Evolutionary conservation across 2,329 filamentous ascomycete species (phyloP).

Genomic region (Knoxdaviesia capensis): DNA sequence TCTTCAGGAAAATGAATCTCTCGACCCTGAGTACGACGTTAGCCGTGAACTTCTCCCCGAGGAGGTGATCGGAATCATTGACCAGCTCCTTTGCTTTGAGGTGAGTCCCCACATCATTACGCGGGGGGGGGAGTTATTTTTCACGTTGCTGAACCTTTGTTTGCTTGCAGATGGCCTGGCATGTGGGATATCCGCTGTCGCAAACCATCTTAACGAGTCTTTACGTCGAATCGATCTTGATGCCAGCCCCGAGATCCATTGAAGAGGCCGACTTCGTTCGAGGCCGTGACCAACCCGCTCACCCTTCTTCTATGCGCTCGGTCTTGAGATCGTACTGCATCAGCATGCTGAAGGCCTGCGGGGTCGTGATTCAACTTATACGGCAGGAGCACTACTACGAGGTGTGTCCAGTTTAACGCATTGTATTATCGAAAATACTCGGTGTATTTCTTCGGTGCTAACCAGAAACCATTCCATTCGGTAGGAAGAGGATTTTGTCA

Average conservation of each 20-base stretch:
- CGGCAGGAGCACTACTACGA: slow-evolving; percentile 80
- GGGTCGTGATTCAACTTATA: slow-evolving; percentile 57
- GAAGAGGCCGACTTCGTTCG: slow-evolving; percentile 43
- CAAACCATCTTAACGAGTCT: slow-evolving; percentile 88
- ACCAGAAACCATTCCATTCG: background rate
- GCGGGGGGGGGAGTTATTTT: too few relatives aligned
- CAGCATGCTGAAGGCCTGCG: slow-evolving; percentile 64
- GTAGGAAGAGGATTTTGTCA: slow-evolving; percentile 90
- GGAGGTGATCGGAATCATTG: slow-evolving; percentile 82
- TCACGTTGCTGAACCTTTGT: background rate
- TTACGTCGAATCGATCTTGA: slow-evolving; percentile 69
- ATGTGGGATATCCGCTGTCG: slow-evolving; percentile 83
- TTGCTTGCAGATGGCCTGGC: slow-evolving; percentile 65
- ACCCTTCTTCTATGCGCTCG: slow-evolving; percentile 28
- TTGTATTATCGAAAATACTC: background rate
- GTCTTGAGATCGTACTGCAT: slow-evolving; percentile 74
- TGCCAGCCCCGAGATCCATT: slow-evolving; percentile 43
- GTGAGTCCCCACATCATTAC: slow-evolving; percentile 19
- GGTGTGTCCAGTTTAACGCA: slow-evolving; percentile 21
- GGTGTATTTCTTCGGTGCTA: background rate
- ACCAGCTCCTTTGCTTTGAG: slow-evolving; percentile 78
- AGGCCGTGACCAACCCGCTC: slow-evolving; percentile 10
- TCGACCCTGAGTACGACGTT: slow-evolving; percentile 69
- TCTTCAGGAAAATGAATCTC: slow-evolving; percentile 54
- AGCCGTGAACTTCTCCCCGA: slow-evolving; percentile 45